Conservation (phyloP, 805 yeast species). For the Saccharomycopsis selenospora region DNA sequence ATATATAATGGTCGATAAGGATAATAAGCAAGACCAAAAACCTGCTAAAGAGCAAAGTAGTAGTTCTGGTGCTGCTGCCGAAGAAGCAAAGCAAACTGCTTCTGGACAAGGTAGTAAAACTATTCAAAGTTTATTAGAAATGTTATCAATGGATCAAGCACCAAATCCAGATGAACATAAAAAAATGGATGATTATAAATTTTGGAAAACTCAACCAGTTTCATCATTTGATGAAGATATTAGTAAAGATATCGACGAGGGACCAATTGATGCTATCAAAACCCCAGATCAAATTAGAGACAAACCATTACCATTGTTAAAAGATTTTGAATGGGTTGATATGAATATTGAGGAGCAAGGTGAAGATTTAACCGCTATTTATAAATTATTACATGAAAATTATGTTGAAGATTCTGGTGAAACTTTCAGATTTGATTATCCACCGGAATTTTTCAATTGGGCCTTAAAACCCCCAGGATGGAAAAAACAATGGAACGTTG, state of each 20-base stretch:
- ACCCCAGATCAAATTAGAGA: conserved; percentile 66
- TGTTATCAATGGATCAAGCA: not conserved
- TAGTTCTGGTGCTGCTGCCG: too few species aligned
- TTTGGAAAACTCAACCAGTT: conserved; percentile 98
- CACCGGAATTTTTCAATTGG: conserved; percentile 81
- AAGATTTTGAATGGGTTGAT: conserved; percentile 85
- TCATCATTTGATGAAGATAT: conserved; percentile 63
- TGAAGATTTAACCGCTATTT: conserved; percentile 65
- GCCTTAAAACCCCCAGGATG: conserved; percentile 93
- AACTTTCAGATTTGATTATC: conserved; percentile 83
- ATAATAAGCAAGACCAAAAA: too few species aligned
- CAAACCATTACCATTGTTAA: conserved; percentile 60
- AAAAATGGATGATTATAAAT: conserved; percentile 83
- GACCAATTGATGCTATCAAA: conserved; percentile 68
- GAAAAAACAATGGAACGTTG: conserved; percentile 82
- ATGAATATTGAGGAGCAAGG: conserved; percentile 52
- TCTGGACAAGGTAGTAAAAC: conserved; percentile 1
- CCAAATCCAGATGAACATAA: conserved; percentile 35
- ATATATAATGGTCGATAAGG: too few species aligned
- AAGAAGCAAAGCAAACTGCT: too few species aligned
- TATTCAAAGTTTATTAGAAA: not conserved
- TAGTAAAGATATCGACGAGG: conserved; percentile 42
- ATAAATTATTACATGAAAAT: conserved; percentile 73
- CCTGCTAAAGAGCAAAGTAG: too few species aligned
- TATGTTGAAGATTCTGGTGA: conserved; percentile 95